These are phyloP conservation scores for Tylopilus orsonianus DNA, from an alignment of 1,284 basidiomycete species.

Conservation along the genomic window DNA sequence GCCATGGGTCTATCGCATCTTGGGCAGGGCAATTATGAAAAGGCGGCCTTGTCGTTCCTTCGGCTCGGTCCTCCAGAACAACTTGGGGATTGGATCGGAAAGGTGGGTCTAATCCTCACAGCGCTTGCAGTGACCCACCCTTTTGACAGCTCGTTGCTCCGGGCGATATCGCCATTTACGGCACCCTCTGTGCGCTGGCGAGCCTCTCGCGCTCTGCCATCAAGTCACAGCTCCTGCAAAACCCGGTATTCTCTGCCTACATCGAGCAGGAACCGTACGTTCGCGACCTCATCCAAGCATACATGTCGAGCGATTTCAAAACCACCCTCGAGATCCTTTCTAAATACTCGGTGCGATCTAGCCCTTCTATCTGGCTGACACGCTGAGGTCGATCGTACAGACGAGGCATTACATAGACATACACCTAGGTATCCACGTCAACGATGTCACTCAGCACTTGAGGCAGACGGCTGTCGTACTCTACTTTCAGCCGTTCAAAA, in stretches of 20 bases:
- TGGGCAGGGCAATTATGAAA: constrained; percentile 69
- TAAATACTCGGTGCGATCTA: constrained; percentile 63
- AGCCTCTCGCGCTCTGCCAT: constrained; percentile 70
- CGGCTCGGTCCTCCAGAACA: constrained; percentile 64
- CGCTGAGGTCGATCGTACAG: constrained; percentile 37
- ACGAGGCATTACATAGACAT: constrained; percentile 76
- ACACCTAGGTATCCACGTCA: constrained; percentile 68
- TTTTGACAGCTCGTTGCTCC: constrained; percentile 64
- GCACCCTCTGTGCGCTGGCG: constrained; percentile 77
- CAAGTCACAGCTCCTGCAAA: constrained; percentile 68
- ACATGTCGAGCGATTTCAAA: constrained; percentile 82
- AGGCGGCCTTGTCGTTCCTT: constrained; percentile 71
- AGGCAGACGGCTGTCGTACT: constrained; percentile 74
- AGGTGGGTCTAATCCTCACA: constrained; percentile 40
- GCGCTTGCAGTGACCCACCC: background rate
- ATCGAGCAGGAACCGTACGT: constrained; percentile 86
- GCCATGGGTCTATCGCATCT: constrained; percentile 74
- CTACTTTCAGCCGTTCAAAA: constrained; percentile 83
- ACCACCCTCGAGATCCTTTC: constrained; percentile 72
- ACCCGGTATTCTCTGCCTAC: constrained; percentile 68
- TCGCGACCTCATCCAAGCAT: constrained; percentile 79
- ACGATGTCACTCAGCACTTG: constrained; percentile 59
- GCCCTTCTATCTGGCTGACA: background rate
- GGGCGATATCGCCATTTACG: constrained; percentile 82
- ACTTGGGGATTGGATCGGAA: constrained; percentile 70